Evolutionary conservation across 108 stramenopile genomes (phyloP).

Genomic region (Schizochytrium sp.): DNA sequence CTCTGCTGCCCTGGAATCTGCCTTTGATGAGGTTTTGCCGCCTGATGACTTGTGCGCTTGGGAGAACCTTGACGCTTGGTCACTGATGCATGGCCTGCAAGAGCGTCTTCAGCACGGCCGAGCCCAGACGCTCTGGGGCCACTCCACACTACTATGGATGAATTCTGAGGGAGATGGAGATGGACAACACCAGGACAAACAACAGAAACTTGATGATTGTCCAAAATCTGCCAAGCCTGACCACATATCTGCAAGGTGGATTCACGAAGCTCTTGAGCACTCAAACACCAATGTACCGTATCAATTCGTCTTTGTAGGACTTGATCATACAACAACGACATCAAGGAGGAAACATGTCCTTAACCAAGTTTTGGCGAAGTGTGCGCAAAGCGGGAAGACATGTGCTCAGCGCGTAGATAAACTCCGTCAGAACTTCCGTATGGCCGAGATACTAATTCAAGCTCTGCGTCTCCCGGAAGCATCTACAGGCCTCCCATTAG

Average conservation of each 20-base stretch:
- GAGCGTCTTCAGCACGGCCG: not conserved
- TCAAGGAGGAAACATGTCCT: not conserved
- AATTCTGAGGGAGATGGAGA: not conserved
- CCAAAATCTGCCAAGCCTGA: not conserved
- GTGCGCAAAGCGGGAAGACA: not conserved
- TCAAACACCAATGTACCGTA: not conserved
- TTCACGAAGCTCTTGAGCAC: not conserved
- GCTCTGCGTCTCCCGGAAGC: not conserved
- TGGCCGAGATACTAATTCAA: not conserved
- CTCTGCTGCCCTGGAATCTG: too few relatives aligned
- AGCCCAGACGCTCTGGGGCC: constrained; percentile 34
- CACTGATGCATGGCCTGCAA: not conserved
- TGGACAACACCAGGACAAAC: not conserved
- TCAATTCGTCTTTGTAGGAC: not conserved
- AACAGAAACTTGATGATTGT: not conserved
- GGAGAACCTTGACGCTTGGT: not conserved
- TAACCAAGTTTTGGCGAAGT: not conserved
- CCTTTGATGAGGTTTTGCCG: not conserved
- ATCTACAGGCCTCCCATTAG: not conserved
- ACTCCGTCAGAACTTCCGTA: not conserved
- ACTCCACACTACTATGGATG: not conserved
- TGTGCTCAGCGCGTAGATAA: not conserved
- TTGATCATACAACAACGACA: not conserved
- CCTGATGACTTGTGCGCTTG: constrained; percentile 11
- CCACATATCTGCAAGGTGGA: not conserved